A percentile compares a stretch with the other conserved stretches of the same genome.
Evolutionary conservation across 2,329 filamentous ascomycete genomes (phyloP).

Genomic region (Remersonia thermophila): DNA sequence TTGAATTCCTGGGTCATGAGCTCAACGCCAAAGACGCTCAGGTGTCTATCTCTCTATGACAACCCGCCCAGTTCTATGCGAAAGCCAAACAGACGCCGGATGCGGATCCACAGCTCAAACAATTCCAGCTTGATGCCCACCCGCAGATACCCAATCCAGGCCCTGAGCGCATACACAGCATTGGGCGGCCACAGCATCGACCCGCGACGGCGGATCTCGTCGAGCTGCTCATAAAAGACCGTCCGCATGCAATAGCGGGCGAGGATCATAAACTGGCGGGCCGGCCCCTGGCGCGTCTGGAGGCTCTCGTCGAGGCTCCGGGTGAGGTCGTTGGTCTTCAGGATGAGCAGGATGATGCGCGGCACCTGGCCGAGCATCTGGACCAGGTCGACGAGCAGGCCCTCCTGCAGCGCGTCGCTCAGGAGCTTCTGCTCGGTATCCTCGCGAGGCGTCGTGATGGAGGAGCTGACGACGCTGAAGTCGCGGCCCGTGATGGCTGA

Average conservation of each 20-base stretch:
- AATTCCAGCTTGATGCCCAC: conserved; percentile 51
- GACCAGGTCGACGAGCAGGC: conserved; percentile 78
- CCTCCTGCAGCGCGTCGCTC: conserved; percentile 70
- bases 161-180: conserved; percentile 38
- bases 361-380: conserved; percentile 81
- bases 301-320: conserved; percentile 85
- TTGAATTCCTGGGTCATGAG: no score
- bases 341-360: conserved; percentile 80
- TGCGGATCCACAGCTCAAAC: conserved; percentile 49
- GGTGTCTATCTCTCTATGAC: conserved; percentile 10
- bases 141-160: conserved; percentile 45
- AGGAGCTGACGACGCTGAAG: conserved; percentile 60
- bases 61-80: conserved; percentile 7
- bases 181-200: conserved; percentile 49
- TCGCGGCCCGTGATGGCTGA: conserved; percentile 93
- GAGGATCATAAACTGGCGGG: conserved; percentile 55
- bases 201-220: conserved; percentile 39
- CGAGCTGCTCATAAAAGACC: conserved; percentile 52
- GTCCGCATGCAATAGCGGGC: conserved; percentile 56
- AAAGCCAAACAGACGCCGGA: conserved; percentile 36
- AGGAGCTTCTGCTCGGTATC: conserved; percentile 77
- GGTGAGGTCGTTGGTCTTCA: conserved; percentile 96
- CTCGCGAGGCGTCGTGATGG: conserved; percentile 48
- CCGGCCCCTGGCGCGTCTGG: conserved; percentile 56
- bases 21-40: background rate